Evolutionary conservation across 371 early-diverging fungal genomes (phyloP), one percentile per base, ranked within the genome.

Genomic region (Coemansia sp.): DNA sequence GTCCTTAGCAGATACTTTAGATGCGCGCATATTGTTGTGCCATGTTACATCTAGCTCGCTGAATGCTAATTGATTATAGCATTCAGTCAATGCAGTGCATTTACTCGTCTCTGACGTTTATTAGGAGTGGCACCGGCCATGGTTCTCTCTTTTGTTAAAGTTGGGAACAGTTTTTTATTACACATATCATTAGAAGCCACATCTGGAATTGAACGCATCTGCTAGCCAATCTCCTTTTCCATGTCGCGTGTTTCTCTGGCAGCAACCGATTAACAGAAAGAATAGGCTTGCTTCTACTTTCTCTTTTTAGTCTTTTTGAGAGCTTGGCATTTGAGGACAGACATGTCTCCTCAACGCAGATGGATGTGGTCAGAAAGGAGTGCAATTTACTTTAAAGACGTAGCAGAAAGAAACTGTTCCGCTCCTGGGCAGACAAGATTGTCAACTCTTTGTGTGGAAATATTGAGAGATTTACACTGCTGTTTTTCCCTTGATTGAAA

Each of bases 261-360:
- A 36, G 11, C 36, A 3, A 32, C 32, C 32, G 26, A 32, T 32
- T 32, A 32, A 9, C 9, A 8, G 32, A 32, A 32, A 36, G 36
- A 36, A 36, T 11, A 36, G 11, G 11, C 36, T 2, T 36, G 48
- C 48, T 13, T n/a, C 5, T 7, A 2, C 17, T n/a, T 44, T n/a
- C 13, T 17, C 19, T 49, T 49, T 49, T 49, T 21, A 49, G 49
- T 49, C 49, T 49, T 49, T 49, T 49, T 49, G 49, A 49, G 49
- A 6, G 21, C 9, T 11, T 19, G 49, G 49, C 49, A 49, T n/a
- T 17, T 19, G 49, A 49, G 49, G 17, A 49, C 7, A 49, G 49
- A 9, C 2, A 0, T 44, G 49, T 17, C 6, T 3, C 19, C 21
- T n/a, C 49, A 21, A 49, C 49, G 49, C 49, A 49, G 49, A 21